Conservation (phyloP, 306 rosid species). For the Rosa chinensis region DNA sequence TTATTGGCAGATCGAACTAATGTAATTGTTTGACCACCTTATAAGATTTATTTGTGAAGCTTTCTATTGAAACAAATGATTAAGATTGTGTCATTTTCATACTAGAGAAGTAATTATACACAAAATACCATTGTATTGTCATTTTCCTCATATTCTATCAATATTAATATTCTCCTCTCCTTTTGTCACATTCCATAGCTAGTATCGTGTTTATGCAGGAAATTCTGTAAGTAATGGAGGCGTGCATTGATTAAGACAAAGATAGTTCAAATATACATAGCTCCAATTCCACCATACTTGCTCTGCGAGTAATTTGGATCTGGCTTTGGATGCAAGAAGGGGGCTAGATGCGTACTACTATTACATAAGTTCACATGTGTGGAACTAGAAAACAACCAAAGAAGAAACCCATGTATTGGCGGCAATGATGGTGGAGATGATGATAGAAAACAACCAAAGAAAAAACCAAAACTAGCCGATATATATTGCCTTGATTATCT, state of each 20-base stretch:
- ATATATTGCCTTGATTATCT: too few relatives aligned
- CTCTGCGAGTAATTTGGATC: not conserved
- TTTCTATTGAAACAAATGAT: not conserved
- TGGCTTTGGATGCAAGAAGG: not conserved
- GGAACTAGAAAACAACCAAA: not conserved
- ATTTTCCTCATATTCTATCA: slow-evolving; percentile 27
- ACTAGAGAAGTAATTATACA: not conserved
- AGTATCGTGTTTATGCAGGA: not conserved
- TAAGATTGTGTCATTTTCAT: not conserved
- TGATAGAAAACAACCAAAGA: not conserved
- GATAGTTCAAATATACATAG: not conserved
- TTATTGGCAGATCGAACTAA: too few relatives aligned
- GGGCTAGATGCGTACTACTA: not conserved
- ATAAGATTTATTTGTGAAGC: not conserved
- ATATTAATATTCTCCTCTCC: not conserved
- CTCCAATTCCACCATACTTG: not conserved
- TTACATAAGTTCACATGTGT: slow-evolving; percentile 6
- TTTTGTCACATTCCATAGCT: slow-evolving; percentile 1
- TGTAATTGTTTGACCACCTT: too few relatives aligned
- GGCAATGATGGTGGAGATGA: not conserved
- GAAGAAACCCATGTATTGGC: not conserved
- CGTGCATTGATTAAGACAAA: slow-evolving; percentile 5
- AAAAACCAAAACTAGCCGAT: not conserved
- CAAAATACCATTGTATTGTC: slow-evolving; percentile 15
- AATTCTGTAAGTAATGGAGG: not conserved